Evolutionary conservation across 2,329 filamentous ascomycete species (phyloP).

Genomic region (Penicillium sp.): DNA sequence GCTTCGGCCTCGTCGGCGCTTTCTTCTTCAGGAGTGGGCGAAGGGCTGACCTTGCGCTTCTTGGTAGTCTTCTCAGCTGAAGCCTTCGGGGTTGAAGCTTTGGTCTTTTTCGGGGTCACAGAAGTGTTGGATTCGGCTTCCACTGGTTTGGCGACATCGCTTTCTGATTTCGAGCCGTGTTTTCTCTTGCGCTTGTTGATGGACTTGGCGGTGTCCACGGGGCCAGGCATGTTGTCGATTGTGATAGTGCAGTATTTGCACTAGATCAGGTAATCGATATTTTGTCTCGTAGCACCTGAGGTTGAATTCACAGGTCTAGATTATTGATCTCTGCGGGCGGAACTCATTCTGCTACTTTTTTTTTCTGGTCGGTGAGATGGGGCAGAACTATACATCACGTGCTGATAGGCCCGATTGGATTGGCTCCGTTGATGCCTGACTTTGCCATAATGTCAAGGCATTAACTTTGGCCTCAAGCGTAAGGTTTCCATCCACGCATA

Average conservation of each 20-base stretch:
- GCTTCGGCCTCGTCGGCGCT: constrained; percentile 26
- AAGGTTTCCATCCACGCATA: too few species aligned
- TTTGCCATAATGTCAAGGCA: constrained; percentile 15
- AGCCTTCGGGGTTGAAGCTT: constrained; percentile 21
- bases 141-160: constrained; percentile 27
- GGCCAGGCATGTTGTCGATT: constrained; percentile 31
- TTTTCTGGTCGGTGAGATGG: constrained; percentile 25
- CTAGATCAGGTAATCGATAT: constrained; percentile 7
- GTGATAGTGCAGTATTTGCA: constrained; percentile 6
- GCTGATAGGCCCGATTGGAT: constrained; percentile 22
- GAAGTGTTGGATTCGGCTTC: constrained; percentile 22
- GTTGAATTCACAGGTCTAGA: constrained; percentile 26
- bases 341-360: constrained; percentile 28
- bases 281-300: constrained; percentile 9
- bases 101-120: constrained; percentile 21
- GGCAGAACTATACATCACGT: constrained; percentile 34
- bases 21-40: constrained; percentile 36
- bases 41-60: constrained; percentile 40
- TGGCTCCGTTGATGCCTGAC: constrained; percentile 13
- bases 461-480: neutral
- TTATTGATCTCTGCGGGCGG: constrained; percentile 21
- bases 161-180: constrained; percentile 32
- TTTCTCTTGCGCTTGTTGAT: constrained; percentile 48
- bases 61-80: constrained; percentile 31
- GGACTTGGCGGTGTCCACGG: constrained; percentile 39